phyloP scores from a whole-genome alignment of 164 flowering plant species.

The Macadamia integrifolia region DNA sequence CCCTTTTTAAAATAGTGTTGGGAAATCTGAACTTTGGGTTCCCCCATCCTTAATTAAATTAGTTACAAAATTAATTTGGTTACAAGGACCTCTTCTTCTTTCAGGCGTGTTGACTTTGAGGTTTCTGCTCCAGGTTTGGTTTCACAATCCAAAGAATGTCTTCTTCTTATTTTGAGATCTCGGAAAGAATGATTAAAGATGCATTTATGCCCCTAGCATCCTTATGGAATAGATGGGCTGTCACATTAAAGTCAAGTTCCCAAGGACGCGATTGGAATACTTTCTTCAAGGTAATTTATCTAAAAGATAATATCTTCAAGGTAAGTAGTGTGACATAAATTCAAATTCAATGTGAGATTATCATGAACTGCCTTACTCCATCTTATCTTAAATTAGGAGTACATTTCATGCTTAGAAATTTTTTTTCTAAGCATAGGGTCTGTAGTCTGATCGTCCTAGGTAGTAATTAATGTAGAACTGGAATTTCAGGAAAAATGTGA shows the following conservation, averaged over 20 bases:
- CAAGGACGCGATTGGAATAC: conserved; percentile 61
- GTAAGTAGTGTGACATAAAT: conserved; percentile 21
- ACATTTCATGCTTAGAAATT: background rate
- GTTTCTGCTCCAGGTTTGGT: conserved; percentile 43
- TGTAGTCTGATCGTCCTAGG: background rate
- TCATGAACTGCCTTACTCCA: background rate
- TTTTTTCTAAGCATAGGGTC: background rate
- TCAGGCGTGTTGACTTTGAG: conserved; percentile 8
- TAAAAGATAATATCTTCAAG: conserved; percentile 37
- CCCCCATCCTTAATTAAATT: no score
- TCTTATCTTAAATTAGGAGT: background rate
- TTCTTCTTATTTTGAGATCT: conserved; percentile 48
- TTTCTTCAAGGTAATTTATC: conserved; percentile 56
- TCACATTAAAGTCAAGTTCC: conserved; percentile 32
- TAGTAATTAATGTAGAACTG: background rate
- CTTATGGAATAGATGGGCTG: conserved; percentile 50
- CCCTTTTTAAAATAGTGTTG: no score
- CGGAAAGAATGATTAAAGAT: conserved; percentile 37
- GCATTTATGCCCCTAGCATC: conserved; percentile 22
- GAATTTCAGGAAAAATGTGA: background rate
- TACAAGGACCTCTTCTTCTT: background rate
- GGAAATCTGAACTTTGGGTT: no score
- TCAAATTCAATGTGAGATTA: background rate
- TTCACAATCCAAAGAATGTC: conserved; percentile 31
- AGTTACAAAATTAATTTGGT: no score